Evolutionary conservation across 2,329 filamentous ascomycete genomes (phyloP).

Genomic region (Pseudogymnoascus verrucosus): DNA sequence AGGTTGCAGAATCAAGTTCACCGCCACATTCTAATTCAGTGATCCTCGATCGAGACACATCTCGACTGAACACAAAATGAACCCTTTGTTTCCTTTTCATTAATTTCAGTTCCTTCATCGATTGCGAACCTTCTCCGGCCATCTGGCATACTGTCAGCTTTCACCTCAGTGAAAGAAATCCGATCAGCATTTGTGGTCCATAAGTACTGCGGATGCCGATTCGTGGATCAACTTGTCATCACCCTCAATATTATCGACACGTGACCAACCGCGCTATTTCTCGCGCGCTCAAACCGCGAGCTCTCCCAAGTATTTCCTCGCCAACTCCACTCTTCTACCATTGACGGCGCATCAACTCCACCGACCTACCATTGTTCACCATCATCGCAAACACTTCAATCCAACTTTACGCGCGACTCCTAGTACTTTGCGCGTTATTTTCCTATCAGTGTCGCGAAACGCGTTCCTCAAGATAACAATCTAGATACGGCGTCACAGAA

Average conservation of each 20-base stretch:
- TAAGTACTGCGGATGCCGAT: background rate
- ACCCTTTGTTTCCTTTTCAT: background rate
- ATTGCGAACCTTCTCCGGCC: background rate
- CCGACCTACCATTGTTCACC: constrained; percentile 4
- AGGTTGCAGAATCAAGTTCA: constrained; percentile 2
- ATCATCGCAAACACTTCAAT: background rate
- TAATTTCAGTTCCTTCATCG: background rate
- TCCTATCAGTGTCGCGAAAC: constrained; percentile 4
- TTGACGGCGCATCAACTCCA: constrained; percentile 8
- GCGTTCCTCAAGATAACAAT: background rate
- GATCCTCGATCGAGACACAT: background rate
- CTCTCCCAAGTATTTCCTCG: constrained; percentile 5
- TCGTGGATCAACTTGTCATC: constrained; percentile 4
- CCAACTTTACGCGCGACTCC: background rate
- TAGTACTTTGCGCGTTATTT: constrained; percentile 8
- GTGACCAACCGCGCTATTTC: constrained; percentile 10
- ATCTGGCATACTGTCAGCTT: background rate
- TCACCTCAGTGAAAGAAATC: background rate
- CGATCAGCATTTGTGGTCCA: background rate
- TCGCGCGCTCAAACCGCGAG: constrained; percentile 9
- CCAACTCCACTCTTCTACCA: constrained; percentile 1
- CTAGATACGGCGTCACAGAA: background rate
- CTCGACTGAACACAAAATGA: background rate
- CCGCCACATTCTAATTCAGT: background rate
- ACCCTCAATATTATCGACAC: constrained; percentile 3